phyloP scores from a whole-genome alignment of 2,329 filamentous ascomycete species.

The Cryphonectria carpinicola region DNA sequence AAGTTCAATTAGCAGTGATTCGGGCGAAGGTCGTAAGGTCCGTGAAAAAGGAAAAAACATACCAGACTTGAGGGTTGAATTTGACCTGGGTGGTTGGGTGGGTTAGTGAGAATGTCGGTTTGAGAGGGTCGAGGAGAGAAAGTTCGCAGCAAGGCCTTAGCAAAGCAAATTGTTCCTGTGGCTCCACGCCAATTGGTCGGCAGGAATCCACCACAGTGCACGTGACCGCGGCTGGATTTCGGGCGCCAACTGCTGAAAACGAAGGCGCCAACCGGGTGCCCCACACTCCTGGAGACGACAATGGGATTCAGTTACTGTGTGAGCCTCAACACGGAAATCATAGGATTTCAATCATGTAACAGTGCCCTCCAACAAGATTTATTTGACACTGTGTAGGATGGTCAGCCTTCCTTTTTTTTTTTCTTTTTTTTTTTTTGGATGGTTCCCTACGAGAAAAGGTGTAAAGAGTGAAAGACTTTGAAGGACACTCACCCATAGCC shows the following conservation, averaged over 20 bases:
- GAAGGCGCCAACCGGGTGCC: neutral
- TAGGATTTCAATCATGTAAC: neutral
- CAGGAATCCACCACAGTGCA: neutral
- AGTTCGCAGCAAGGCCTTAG: conserved; percentile 19
- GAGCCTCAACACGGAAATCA: neutral
- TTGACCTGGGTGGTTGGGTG: conserved; percentile 27
- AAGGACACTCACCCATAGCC: neutral
- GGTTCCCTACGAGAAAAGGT: neutral
- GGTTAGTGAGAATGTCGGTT: conserved; percentile 17
- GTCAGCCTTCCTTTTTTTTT: too few relatives aligned
- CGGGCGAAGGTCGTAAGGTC: conserved; percentile 1
- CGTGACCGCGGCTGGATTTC: conserved; percentile 10
- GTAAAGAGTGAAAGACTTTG: neutral
- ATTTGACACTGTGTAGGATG: neutral
- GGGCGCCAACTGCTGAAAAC: neutral
- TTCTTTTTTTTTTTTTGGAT: neutral
- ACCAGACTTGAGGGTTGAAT: conserved; percentile 24
- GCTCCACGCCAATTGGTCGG: conserved; percentile 20
- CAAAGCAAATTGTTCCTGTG: conserved; percentile 17
- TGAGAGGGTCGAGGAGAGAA: conserved; percentile 18
- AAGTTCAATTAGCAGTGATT: conserved; percentile 33
- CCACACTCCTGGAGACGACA: neutral
- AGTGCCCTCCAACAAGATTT: neutral
- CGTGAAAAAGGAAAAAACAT: conserved; percentile 4
- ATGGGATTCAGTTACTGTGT: neutral